Conservation (phyloP, 2,329 filamentous ascomycete species). For the Trichoderma simmonsii region DNA sequence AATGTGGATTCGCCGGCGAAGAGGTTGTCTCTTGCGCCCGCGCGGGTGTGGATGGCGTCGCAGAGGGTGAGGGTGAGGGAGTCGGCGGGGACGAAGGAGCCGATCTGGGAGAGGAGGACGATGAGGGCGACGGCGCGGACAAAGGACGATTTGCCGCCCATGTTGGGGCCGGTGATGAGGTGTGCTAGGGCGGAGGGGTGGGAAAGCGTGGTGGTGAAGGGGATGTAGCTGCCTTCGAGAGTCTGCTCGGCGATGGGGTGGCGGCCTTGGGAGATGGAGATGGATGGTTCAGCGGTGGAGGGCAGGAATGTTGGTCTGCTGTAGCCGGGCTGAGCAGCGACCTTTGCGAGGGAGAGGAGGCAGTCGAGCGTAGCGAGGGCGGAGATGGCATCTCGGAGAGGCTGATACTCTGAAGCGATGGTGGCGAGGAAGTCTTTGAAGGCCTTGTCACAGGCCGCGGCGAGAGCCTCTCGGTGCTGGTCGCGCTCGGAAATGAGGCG, state of each 20-base stretch:
- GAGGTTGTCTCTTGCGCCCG: constrained; percentile 95
- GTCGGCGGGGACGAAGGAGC: constrained; percentile 85
- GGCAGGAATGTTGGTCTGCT: constrained; percentile 67
- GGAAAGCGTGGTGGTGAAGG: constrained; percentile 77
- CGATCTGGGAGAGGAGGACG: constrained; percentile 89
- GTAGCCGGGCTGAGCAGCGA: constrained; percentile 86
- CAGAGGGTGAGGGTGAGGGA: constrained; percentile 73
- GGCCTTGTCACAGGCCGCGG: constrained; percentile 83
- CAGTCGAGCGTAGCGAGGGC: constrained; percentile 86
- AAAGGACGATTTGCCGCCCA: constrained; percentile 98
- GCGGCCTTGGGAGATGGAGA: constrained; percentile 64
- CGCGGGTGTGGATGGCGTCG: constrained; percentile 91
- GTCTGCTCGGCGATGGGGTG: constrained; percentile 96
- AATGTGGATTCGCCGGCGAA: constrained; percentile 93
- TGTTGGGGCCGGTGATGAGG: constrained; percentile 94
- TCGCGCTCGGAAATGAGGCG: constrained; percentile 81
- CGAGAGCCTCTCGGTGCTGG: constrained; percentile 89
- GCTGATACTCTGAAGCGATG: constrained; percentile 81
- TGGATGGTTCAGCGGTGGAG: constrained; percentile 60
- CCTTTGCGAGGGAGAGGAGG: constrained; percentile 77
- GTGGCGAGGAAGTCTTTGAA: constrained; percentile 69
- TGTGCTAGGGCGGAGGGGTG: constrained; percentile 66
- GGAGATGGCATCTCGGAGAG: constrained; percentile 82
- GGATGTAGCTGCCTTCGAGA: constrained; percentile 81
- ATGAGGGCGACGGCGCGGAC: constrained; percentile 90